Base-by-base conservation (phyloP, 1,284 basidiomycete species). In the Sporisorium graminicola region DNA sequence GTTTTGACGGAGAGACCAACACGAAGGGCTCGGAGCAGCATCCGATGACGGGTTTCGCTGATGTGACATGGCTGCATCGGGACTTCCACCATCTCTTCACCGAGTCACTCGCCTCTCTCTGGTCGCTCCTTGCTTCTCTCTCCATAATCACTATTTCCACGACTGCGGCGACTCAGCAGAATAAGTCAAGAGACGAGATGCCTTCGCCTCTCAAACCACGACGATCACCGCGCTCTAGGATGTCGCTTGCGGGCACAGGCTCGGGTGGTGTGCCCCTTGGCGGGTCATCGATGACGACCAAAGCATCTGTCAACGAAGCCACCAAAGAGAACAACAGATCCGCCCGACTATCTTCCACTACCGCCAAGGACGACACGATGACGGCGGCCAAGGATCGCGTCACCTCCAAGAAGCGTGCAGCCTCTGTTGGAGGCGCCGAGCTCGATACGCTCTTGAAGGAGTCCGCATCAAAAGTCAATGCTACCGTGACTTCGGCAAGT, bases 151-250 rank as follows among this genome's bases (percentile, higher is more conserved):
- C 57, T 7, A 20, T 22, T 37, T 22, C 18, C 37, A 24, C 55
- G 29, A 5, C 18, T 20, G 29, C 9, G 22, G 33, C 20, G 29
- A 14, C 29, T 57, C 55, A 35, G 22, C 35, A 50, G 22, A 50
- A 18, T 27, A 26, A 24, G 22, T 6, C 8, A 10, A 53, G 22
- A 16, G 13, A 27, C 40, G 26, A 8, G 31, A 75, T 75, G 73
- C 73, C 73, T 10, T 75, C 73, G 14, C 73, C 73, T 44, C 73
- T 75, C 49, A 75, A 75, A 35, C 65, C 68, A 43, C 68, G 74
- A 61, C 68, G 74, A 33, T 76, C 74, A 35, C 65, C 74, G 26
- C 65, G 74, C 35, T 68, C 74, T 6, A 65, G 74, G 18, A 65
- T 63, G 58, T 76, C 74, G 49, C 65, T 76, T 29, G 61, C 65